Base-by-base conservation (phyloP, 2,329 filamentous ascomycete genomes). In the Tothia fuscella region DNA sequence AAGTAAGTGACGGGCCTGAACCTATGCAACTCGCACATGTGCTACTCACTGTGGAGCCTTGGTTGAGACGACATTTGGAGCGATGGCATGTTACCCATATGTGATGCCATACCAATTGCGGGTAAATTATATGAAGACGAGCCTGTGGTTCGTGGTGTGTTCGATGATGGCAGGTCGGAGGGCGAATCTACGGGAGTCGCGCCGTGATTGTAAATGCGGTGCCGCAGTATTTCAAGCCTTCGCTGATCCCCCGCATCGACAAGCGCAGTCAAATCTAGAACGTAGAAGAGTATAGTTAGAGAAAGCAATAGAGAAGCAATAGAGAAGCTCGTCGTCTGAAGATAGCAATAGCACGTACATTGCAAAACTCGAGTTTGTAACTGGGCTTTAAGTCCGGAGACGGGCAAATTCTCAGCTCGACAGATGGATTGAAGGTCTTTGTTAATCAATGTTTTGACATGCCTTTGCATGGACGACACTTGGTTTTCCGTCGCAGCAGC, bases 341-440 rank as follows among this genome's bases (percentile, higher is more conserved):
- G 38, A 28, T 24, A 40, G 31, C 12, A 19, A 22, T 21, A 21
- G n/a, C 20, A 76, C 83, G 62, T 70, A 96, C 91, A 74, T 45
- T 75, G 68, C 48, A 81, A 75, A 47, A 95, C 82, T 53, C 89
- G 80, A 45, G 67, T 65, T 62, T 94, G 87, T 46, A 96, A 67
- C 31, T 82, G 74, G 25, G 78, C 76, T 68, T 98, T 98, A 53
- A 91, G 80, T 16, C 91, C 91, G 21, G 80, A 83, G 46, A 84
- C 81, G 49, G 76, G 73, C 26, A 93, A 67, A 35, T 78, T 74
- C 63, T 93, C 84, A 46, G 74, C 67, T 48, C 76, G 73, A 55
- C 89, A 82, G 49, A 96, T 80, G 40, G 71, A 71, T 52, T 86
- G 83, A 37, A 95, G 72, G 52, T 88, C 78, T 46, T 65, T 66